Conservation (phyloP, 2,329 filamentous ascomycete species). For the Fusarium transvaalense region DNA sequence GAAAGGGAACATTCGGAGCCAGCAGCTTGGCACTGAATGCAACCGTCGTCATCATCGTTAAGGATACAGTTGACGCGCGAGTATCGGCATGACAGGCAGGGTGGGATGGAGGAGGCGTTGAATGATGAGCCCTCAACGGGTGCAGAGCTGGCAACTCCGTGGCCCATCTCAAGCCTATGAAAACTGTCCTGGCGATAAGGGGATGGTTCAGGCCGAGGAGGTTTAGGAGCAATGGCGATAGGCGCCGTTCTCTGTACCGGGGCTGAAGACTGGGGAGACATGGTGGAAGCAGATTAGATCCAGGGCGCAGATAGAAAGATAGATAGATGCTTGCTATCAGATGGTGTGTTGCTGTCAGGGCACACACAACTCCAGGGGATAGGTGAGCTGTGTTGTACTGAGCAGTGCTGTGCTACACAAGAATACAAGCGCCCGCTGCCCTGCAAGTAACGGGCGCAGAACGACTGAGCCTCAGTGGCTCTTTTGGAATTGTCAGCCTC, state of each 20-base stretch:
- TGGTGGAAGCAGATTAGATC: conserved; percentile 51
- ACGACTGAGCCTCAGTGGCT: conserved; percentile 46
- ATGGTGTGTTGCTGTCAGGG: conserved; percentile 40
- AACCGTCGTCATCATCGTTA: conserved; percentile 78
- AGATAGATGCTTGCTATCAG: conserved; percentile 9
- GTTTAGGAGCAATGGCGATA: conserved; percentile 75
- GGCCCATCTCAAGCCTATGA: conserved; percentile 62
- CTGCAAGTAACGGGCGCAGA: conserved; percentile 45
- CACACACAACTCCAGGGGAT: conserved; percentile 20
- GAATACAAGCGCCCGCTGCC: conserved; percentile 46
- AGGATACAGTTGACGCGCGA: conserved; percentile 82
- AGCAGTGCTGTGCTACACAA: conserved; percentile 32
- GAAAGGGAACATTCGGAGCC: conserved; percentile 84
- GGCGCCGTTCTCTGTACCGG: conserved; percentile 70
- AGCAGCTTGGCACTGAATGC: conserved; percentile 82
- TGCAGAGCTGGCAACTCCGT: conserved; percentile 60
- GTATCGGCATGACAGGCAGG: conserved; percentile 80
- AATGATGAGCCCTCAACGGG: conserved; percentile 63
- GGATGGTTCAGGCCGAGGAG: conserved; percentile 58
- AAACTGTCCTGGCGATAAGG: conserved; percentile 61
- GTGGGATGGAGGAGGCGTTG: conserved; percentile 60
- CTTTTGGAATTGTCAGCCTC: conserved; percentile 31
- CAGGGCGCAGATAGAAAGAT: conserved; percentile 18
- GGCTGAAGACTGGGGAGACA: conserved; percentile 63
- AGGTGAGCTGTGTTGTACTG: conserved; percentile 11